A percentile compares a stretch with the other conserved stretches of the same genome.
Evolutionary conservation across 495 filamentous ascomycete genomes (phyloP).

Genomic region (Podospora fimiseda): DNA sequence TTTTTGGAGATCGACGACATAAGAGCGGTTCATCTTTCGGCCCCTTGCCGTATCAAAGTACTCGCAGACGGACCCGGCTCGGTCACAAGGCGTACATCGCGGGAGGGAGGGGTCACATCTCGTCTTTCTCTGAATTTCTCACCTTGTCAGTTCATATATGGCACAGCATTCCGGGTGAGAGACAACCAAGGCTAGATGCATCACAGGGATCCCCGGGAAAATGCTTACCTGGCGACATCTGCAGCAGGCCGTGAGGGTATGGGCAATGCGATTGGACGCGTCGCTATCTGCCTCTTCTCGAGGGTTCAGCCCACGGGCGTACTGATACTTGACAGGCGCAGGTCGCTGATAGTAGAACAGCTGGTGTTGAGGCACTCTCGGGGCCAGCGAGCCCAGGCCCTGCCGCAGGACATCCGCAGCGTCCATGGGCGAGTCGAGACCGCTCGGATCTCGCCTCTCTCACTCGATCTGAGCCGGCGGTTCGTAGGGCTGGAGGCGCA

Average conservation of each 20-base stretch:
- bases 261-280: neutral
- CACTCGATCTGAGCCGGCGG: neutral
- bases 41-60: conserved; percentile 84
- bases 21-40: conserved; percentile 69
- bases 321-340: conserved; percentile 22
- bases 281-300: conserved; percentile 15
- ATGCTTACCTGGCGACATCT: conserved; percentile 71
- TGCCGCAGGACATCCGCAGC: conserved; percentile 44
- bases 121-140: conserved; percentile 72
- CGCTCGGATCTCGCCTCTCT: neutral
- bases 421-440: conserved; percentile 35
- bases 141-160: too few relatives aligned
- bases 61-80: conserved; percentile 81
- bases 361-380: conserved; percentile 25
- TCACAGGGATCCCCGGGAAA: neutral
- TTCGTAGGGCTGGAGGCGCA: too few relatives aligned
- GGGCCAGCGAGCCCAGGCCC: conserved; percentile 39
- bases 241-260: neutral
- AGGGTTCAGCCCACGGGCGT: conserved; percentile 6
- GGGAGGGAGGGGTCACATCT: conserved; percentile 88
- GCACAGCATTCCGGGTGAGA: too few relatives aligned
- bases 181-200: neutral
- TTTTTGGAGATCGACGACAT: conserved; percentile 82
- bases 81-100: conserved; percentile 85
- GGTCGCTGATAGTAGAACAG: conserved; percentile 24